Evolutionary conservation across 2,329 filamentous ascomycete genomes (phyloP).

Genomic region (Fusarium sp.): DNA sequence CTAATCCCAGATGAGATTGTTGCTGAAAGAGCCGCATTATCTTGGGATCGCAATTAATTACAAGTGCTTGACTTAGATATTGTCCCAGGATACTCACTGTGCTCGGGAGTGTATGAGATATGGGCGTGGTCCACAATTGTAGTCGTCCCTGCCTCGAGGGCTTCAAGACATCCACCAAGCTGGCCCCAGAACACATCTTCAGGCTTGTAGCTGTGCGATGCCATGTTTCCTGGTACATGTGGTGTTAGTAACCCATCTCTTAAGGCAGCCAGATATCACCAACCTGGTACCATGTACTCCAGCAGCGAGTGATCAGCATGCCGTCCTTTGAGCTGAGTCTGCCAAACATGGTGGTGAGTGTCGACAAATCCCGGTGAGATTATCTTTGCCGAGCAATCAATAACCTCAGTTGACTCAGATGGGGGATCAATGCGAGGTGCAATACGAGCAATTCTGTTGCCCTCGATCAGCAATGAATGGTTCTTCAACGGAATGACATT

Average conservation of each 20-base stretch:
- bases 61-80: not conserved
- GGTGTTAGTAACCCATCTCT: rapidly evolving
- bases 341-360: constrained; percentile 20
- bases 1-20: constrained; percentile 4
- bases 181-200: constrained; percentile 10
- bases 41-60: not conserved
- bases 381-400: not conserved
- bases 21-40: not conserved
- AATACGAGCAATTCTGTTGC: not conserved
- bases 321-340: constrained; percentile 7
- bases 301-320: not conserved
- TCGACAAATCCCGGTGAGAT: not conserved
- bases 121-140: constrained; percentile 4
- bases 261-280: rapidly evolving
- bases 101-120: constrained; percentile 1
- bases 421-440: not conserved
- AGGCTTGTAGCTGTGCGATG: not conserved
- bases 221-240: not conserved
- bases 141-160: constrained; percentile 1
- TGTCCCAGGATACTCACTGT: not conserved
- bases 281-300: constrained; percentile 9
- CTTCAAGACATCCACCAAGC: constrained; percentile 5
- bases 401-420: not conserved
- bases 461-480: constrained; percentile 3
- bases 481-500: not conserved